Percentiles rank a stretch among this genome's conserved stretches.
Conservation (phyloP, 805 yeast genomes). For the Yamadazyma paraphyllophila region DNA sequence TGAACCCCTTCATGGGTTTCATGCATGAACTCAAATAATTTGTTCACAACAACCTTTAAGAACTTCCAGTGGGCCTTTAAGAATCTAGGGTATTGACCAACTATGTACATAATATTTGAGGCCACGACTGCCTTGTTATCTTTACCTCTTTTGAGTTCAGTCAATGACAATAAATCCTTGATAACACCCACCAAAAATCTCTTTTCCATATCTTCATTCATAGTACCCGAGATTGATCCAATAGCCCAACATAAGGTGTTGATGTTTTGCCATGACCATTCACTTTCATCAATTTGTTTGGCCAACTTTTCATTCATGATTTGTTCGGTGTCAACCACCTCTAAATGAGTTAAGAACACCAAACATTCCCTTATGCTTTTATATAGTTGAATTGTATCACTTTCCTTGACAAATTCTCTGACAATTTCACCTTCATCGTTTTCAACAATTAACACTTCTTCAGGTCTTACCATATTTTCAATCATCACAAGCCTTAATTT, state of each 20-base stretch:
- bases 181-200: slow-evolving; percentile 90
- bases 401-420: slow-evolving; percentile 93
- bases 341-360: slow-evolving; percentile 92
- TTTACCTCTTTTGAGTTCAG: slow-evolving; percentile 95
- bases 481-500: slow-evolving; percentile 88
- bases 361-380: slow-evolving; percentile 94
- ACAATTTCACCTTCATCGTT: slow-evolving; percentile 99
- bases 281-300: slow-evolving; percentile 90
- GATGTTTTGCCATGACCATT: slow-evolving; percentile 99
- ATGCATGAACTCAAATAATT: slow-evolving; percentile 97
- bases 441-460: slow-evolving; percentile 94
- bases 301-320: slow-evolving; percentile 92
- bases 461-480: slow-evolving; percentile 98
- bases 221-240: slow-evolving; percentile 97
- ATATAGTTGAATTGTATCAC: slow-evolving; percentile 93
- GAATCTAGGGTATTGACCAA: slow-evolving; percentile 97
- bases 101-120: slow-evolving; percentile 99
- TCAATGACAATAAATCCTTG: slow-evolving; percentile 84
- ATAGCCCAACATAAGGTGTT: slow-evolving; percentile 99
- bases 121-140: slow-evolving; percentile 99
- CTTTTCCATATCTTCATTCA: slow-evolving; percentile 97
- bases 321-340: slow-evolving; percentile 88
- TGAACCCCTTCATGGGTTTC: slow-evolving; percentile 99
- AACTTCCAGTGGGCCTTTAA: slow-evolving; percentile 98
- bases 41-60: slow-evolving; percentile 90